Percentiles rank a stretch among this genome's conserved stretches.
Conservation (phyloP, 306 rosid genomes). For the barrel medic (Medicago truncatula) region DNA sequence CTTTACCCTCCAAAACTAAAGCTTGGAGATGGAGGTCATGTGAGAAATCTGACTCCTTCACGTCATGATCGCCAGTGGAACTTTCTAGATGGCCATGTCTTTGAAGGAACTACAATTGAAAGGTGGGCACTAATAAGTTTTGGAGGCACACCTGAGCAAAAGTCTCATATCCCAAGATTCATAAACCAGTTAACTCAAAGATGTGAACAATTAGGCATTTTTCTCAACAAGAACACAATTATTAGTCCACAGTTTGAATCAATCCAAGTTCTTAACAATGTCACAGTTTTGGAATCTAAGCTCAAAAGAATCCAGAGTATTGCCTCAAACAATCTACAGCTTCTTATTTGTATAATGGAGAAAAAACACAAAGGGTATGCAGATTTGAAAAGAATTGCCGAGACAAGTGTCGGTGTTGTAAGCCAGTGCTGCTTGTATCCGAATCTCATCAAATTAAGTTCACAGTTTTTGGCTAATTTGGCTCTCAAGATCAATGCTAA, state of each 20-base stretch:
- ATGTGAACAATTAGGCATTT: slow-evolving; percentile 88
- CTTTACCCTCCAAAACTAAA: slow-evolving; percentile 95
- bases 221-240: slow-evolving; percentile 75
- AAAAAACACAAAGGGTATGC: slow-evolving; percentile 92
- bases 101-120: slow-evolving; percentile 85
- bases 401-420: slow-evolving; percentile 84
- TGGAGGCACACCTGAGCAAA: slow-evolving; percentile 87
- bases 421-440: slow-evolving; percentile 94
- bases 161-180: slow-evolving; percentile 70
- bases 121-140: slow-evolving; percentile 93
- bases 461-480: slow-evolving; percentile 89
- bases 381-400: slow-evolving; percentile 91
- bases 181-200: slow-evolving; percentile 79
- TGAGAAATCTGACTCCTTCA: slow-evolving; percentile 75
- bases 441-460: slow-evolving; percentile 74
- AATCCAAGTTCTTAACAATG: slow-evolving; percentile 81
- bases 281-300: slow-evolving; percentile 78
- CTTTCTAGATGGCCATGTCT: slow-evolving; percentile 84
- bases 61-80: slow-evolving; percentile 96
- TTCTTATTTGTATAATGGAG: slow-evolving; percentile 92
- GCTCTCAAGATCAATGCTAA: slow-evolving; percentile 98
- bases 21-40: slow-evolving; percentile 91
- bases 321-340: slow-evolving; percentile 86
- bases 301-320: slow-evolving; percentile 70
- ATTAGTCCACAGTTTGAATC: slow-evolving; percentile 80